A percentile compares a stretch with the other conserved stretches of the same genome.
Conservation (phyloP, 129 eudicot genomes). For the Pseudognaphalium luteoalbum region DNA sequence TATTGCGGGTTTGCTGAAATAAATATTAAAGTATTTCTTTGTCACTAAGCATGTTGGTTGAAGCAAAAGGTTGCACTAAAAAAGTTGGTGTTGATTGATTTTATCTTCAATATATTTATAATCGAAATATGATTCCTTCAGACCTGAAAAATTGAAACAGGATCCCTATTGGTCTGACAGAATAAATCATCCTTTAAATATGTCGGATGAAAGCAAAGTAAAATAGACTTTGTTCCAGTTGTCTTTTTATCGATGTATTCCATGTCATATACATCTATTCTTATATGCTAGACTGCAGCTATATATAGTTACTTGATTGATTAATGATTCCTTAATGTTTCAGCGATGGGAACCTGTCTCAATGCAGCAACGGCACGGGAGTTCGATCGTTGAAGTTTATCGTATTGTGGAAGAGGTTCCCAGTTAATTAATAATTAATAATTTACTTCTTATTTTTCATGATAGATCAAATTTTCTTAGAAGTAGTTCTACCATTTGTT, state of each 20-base stretch:
- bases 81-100: not conserved
- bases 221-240: not conserved
- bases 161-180: not conserved
- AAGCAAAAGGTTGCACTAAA: not conserved
- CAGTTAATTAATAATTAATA: slow-evolving; percentile 13
- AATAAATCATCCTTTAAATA: not conserved
- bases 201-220: not conserved
- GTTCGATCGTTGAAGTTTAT: slow-evolving; percentile 96
- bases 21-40: not conserved
- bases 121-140: not conserved
- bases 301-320: slow-evolving; percentile 19
- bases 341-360: slow-evolving; percentile 98
- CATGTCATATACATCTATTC: slow-evolving; percentile 1
- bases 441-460: slow-evolving; percentile 10
- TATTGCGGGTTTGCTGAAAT: not conserved
- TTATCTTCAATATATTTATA: not conserved
- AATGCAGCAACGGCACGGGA: slow-evolving; percentile 94
- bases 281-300: not conserved
- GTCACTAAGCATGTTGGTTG: too few relatives aligned
- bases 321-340: slow-evolving; percentile 14
- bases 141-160: not conserved
- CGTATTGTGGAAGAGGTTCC: slow-evolving; percentile 97
- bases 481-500: not conserved
- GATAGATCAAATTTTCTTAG: not conserved
- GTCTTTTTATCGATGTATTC: not conserved